Evolutionary conservation across 2,329 filamentous ascomycete species (phyloP).

Genomic region (Ceratocystis papillata): DNA sequence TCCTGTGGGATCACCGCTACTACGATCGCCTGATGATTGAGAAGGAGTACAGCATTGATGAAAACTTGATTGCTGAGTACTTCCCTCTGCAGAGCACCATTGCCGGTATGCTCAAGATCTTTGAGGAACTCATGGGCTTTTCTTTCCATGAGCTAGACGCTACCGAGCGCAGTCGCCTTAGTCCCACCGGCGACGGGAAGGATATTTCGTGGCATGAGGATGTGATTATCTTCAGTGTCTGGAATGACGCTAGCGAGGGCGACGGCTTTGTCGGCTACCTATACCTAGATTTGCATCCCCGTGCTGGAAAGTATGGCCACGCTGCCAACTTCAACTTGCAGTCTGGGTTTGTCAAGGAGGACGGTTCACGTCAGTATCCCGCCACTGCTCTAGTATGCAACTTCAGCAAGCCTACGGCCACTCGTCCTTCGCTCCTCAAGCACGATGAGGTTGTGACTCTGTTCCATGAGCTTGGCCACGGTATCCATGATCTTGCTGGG

Average conservation of each 20-base stretch:
- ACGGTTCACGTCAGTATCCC: conserved; percentile 63
- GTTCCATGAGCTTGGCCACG: conserved; percentile 67
- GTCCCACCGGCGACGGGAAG: conserved; percentile 54
- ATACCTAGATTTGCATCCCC: conserved; percentile 70
- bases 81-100: conserved; percentile 68
- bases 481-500: conserved; percentile 57
- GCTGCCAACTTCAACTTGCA: conserved; percentile 77
- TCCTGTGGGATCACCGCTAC: conserved; percentile 72
- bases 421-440: conserved; percentile 68
- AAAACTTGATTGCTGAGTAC: conserved; percentile 71
- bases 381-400: conserved; percentile 75
- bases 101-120: conserved; percentile 68
- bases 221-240: conserved; percentile 72
- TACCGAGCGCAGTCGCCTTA: conserved; percentile 54
- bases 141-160: conserved; percentile 62
- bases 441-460: conserved; percentile 74
- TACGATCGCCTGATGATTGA: conserved; percentile 74
- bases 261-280: conserved; percentile 68
- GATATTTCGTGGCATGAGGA: conserved; percentile 76
- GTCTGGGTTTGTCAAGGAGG: conserved; percentile 55
- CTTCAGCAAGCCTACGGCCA: conserved; percentile 67
- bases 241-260: conserved; percentile 63
- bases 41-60: conserved; percentile 68
- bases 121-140: conserved; percentile 71
- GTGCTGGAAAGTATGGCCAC: conserved; percentile 73